Evolutionary conservation across 495 filamentous ascomycete genomes (phyloP).

Genomic region (Tuber borchii): DNA sequence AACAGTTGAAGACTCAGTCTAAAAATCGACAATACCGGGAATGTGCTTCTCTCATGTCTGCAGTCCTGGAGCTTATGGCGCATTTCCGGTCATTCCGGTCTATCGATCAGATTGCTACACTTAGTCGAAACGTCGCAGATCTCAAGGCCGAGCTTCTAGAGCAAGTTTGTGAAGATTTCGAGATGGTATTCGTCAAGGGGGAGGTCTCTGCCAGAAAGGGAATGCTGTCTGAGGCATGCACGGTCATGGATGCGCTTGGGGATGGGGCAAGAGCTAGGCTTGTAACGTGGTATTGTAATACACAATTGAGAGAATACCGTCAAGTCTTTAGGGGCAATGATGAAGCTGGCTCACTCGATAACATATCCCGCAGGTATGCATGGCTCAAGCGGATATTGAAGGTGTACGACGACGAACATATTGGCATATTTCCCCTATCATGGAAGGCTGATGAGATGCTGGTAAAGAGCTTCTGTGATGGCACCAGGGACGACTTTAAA

Average conservation of each 20-base stretch:
- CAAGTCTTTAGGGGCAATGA: constrained; percentile 90
- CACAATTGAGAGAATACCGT: constrained; percentile 88
- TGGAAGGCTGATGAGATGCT: constrained; percentile 89
- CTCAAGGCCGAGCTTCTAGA: constrained; percentile 89
- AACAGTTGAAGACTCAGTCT: constrained; percentile 79
- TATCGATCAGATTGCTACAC: constrained; percentile 93
- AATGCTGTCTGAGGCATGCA: constrained; percentile 76
- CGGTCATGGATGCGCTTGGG: constrained; percentile 90
- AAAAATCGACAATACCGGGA: constrained; percentile 89
- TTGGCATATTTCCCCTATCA: constrained; percentile 72
- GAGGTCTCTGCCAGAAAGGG: constrained; percentile 66
- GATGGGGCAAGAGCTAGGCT: constrained; percentile 77
- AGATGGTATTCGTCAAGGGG: constrained; percentile 84
- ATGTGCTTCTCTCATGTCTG: constrained; percentile 89
- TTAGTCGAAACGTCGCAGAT: constrained; percentile 88
- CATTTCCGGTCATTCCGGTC: constrained; percentile 98
- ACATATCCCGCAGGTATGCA: constrained; percentile 87
- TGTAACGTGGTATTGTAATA: constrained; percentile 96
- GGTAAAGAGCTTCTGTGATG: constrained; percentile 90
- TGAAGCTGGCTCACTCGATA: constrained; percentile 93
- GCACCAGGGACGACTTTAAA: constrained; percentile 90
- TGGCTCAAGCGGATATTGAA: constrained; percentile 97
- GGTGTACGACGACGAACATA: constrained; percentile 91
- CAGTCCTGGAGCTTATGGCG: constrained; percentile 94
- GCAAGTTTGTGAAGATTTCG: constrained; percentile 97